A percentile compares a stretch with the other conserved stretches of the same genome.
phyloP scores from a whole-genome alignment of 768 basidiomycete genomes.

The Tylopilus vinaceipallidus region DNA sequence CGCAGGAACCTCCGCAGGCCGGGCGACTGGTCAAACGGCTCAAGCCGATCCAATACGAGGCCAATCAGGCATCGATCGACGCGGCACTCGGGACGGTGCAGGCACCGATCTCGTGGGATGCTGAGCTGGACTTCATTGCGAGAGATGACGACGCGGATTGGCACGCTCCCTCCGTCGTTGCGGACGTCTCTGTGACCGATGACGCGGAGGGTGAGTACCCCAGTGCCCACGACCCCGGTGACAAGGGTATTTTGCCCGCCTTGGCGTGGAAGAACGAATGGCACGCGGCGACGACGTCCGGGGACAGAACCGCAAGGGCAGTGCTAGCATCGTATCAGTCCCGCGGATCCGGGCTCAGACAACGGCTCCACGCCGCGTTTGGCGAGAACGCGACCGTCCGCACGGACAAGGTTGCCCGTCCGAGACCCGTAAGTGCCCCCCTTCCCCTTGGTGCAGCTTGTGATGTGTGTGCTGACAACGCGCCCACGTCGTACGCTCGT shows the following conservation, averaged over 20 bases:
- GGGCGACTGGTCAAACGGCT: slow-evolving; percentile 18
- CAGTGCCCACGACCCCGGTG: too few species aligned
- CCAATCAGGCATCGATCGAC: slow-evolving; percentile 16
- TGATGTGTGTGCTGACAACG: too few species aligned
- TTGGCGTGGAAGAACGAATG: neutral
- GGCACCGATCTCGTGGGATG: slow-evolving; percentile 22
- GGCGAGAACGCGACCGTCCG: slow-evolving; percentile 22
- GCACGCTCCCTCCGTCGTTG: neutral
- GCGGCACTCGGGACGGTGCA: slow-evolving; percentile 22
- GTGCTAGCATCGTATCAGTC: slow-evolving; percentile 17
- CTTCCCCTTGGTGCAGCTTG: too few species aligned
- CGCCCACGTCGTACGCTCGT: too few species aligned
- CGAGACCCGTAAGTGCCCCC: slow-evolving; percentile 17
- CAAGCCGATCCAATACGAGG: slow-evolving; percentile 23
- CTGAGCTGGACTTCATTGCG: slow-evolving; percentile 8
- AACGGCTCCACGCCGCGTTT: slow-evolving; percentile 18
- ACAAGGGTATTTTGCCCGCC: too few species aligned
- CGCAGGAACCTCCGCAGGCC: neutral
- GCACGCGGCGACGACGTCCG: too few species aligned
- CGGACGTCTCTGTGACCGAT: neutral
- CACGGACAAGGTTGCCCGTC: slow-evolving; percentile 20
- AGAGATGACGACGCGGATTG: neutral
- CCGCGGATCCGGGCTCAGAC: slow-evolving; percentile 19
- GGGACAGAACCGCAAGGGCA: neutral
- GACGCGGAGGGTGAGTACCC: neutral